Base-by-base conservation (phyloP, 352 stramenopile species). In the Globisporangium paddicum region DNA sequence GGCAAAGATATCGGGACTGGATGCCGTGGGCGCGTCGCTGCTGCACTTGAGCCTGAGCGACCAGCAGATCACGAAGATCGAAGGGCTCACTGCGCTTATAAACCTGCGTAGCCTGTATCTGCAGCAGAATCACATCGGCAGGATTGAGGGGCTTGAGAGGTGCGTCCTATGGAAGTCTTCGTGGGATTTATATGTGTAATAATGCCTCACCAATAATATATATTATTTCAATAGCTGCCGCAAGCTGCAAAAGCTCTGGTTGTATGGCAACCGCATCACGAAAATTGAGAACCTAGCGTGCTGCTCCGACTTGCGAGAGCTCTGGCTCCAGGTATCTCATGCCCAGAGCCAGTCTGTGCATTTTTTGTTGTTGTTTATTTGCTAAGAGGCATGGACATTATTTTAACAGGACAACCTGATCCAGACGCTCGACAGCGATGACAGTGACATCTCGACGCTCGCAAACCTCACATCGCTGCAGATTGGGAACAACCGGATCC, bases 71-170 rank as follows among this genome's bases (percentile, higher is more conserved):
- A 67, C 62, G 23, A 49, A 51, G 5, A 86, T 96, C 19, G 72
- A 73, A 41, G 68, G 69, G 0, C 70, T 96, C 19, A 57, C 64
- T 23, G 54, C 69, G 26, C 67, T 96, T 21, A 75, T 77, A 13
- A 70, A 89, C 34, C 64, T 96, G 21, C 71, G 82, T 5, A 64
- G 78, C 57, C 58, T 96, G 2, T 93, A 85, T 61, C 67, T 96
- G 13, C 86, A 96, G 38, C 76, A 91, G 42, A 96, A 96, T 62
- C 62, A 44, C 18, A 93, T 97, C 40, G 58, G 72, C 41, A 72
- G 59, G 45, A 92, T 97, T 41, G 77, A 95, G 56, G 87, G 83
- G 0, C 66, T 97, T 7, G 67, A 88, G 28, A 71, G 68, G 75
- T 81, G 30, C 23, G 48, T 42, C n/a, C 25, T 5, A n/a, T 14